Evolutionary conservation across 495 filamentous ascomycete genomes (phyloP), one percentile per base, ranked within the genome.

Genomic region (Haplographium delicatum): DNA sequence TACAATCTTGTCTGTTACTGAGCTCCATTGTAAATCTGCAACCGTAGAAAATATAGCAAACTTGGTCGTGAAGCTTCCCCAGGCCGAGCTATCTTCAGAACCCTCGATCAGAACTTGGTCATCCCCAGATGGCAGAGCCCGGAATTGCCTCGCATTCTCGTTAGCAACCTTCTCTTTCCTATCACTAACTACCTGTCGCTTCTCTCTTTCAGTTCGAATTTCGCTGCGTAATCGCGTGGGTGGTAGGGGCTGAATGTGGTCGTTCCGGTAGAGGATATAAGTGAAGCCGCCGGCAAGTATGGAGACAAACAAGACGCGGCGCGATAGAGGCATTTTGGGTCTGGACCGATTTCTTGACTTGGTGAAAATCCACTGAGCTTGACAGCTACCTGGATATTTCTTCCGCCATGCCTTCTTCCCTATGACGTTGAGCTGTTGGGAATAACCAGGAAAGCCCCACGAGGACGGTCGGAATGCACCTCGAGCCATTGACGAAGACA

Each of bases 1-100:
- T 26, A 80, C 79, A 35, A 94, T 74, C 44, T 71, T 82, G 51
- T 84, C 81, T 8, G 79, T 70, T 23, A 94, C 51, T 4, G 75
- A 72, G 23, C 72, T 63, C 78, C 81, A 83, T 43, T 85, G 79
- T 2, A 69, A 53, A 47, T 70, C 68, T 31, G 68, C 60, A 8
- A 75, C 61, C 0, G 77, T 66, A 15, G 77, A 73, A 42, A 89
- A 69, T 10, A 72, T 68, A 37, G 79, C 78, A 41, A 88, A 76
- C 51, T 76, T 79, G 8, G 66, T 66, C 6, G 78, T 61, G 57
- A 89, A 80, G 20, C 65, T 68, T 8, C 71, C 67, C 84, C 84
- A 88, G 9, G 82, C 72, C 7, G 72, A 75, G 11, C 46, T 50
- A 4, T 51, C 50, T 18, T 31, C 20, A 4, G 47, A n/a, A n/a